Evolutionary conservation across 257 asterid species (phyloP).

Genomic region (Dorcoceras hygrometricum): DNA sequence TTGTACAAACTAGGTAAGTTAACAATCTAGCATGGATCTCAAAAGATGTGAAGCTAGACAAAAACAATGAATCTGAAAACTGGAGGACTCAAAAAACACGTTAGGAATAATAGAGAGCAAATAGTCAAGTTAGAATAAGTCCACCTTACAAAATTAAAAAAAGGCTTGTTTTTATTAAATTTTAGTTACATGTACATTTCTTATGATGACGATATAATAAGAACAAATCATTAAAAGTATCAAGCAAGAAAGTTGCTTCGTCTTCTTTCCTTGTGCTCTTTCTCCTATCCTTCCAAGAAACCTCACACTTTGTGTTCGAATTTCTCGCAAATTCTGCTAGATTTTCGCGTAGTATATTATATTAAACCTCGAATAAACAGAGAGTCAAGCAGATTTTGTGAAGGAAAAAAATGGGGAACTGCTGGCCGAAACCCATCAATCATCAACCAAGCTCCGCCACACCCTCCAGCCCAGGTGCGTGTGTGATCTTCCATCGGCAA

Average conservation of each 20-base stretch:
- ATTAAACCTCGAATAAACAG: not conserved
- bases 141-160: not conserved
- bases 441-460: constrained; percentile 24
- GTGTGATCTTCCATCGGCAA: not conserved
- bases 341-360: not conserved
- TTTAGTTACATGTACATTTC: too few relatives aligned
- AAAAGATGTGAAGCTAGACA: too few relatives aligned
- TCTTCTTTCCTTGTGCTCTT: not conserved
- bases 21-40: not conserved
- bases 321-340: not conserved
- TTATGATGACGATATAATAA: too few relatives aligned
- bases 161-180: too few relatives aligned
- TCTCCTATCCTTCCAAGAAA: constrained; percentile 30
- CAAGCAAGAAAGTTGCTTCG: not conserved
- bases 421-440: constrained; percentile 44
- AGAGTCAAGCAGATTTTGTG: not conserved
- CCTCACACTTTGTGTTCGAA: constrained; percentile 13
- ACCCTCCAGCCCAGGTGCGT: constrained; percentile 37
- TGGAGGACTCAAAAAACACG: not conserved
- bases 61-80: too few relatives aligned
- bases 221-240: not conserved
- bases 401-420: constrained; percentile 39
- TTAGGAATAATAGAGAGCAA: too few relatives aligned
- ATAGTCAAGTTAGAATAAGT: not conserved
- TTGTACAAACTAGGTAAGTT: too few relatives aligned